phyloP scores from a whole-genome alignment of 306 rosid genomes.

The Oemleria cerasiformis region DNA sequence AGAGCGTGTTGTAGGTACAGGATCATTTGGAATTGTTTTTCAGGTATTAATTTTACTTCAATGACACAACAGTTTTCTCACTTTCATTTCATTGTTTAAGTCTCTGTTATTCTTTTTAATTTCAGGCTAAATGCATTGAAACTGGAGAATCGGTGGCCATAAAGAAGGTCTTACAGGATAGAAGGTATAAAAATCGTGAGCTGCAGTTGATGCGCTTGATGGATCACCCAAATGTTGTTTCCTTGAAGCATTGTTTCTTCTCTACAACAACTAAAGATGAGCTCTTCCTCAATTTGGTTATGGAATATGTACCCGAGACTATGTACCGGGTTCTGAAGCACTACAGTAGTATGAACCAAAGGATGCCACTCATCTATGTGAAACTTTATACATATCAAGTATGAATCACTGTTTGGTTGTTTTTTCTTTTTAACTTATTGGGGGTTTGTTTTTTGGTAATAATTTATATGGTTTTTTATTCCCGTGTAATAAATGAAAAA shows the following conservation, averaged over 20 bases:
- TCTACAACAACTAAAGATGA: slow-evolving; percentile 85
- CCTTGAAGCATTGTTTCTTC: slow-evolving; percentile 82
- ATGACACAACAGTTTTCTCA: not conserved
- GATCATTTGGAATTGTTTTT: slow-evolving; percentile 91
- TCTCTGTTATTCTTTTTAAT: slow-evolving; percentile 26
- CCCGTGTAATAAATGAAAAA: slow-evolving; percentile 17
- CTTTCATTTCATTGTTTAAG: slow-evolving; percentile 12
- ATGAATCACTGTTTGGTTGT: slow-evolving; percentile 23
- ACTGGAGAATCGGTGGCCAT: slow-evolving; percentile 85
- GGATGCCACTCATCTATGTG: slow-evolving; percentile 90
- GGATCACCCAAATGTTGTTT: slow-evolving; percentile 90
- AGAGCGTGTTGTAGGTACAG: slow-evolving; percentile 93
- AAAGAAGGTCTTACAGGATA: slow-evolving; percentile 91
- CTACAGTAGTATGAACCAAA: slow-evolving; percentile 73
- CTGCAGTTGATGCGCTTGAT: slow-evolving; percentile 90
- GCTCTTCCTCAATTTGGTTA: slow-evolving; percentile 82
- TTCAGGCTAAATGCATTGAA: slow-evolving; percentile 90
- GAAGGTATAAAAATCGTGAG: slow-evolving; percentile 88
- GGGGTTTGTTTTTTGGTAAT: not conserved
- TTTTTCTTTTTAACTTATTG: slow-evolving; percentile 5
- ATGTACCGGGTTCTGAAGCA: slow-evolving; percentile 77
- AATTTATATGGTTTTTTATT: slow-evolving; percentile 6
- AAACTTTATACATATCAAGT: slow-evolving; percentile 94
- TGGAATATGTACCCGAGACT: slow-evolving; percentile 95
- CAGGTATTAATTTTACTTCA: slow-evolving; percentile 54